These are phyloP conservation scores for Hymenoscyphus repandus DNA, from an alignment of 2,329 filamentous ascomycete species.

Conservation along the genomic window DNA sequence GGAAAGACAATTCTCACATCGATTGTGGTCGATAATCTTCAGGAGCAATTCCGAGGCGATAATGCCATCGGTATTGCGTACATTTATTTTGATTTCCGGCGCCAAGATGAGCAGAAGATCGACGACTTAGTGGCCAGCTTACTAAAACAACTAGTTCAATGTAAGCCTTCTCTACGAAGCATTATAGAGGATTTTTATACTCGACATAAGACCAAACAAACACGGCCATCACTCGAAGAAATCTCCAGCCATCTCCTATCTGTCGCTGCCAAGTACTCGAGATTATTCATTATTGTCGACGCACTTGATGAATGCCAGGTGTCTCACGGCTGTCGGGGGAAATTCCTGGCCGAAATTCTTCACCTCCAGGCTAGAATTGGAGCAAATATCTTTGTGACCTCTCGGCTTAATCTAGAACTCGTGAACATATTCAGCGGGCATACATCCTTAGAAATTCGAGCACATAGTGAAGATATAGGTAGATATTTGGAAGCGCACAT, in stretches of 20 bases:
- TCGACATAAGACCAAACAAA: constrained; percentile 17
- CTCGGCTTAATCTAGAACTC: constrained; percentile 27
- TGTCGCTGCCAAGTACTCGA: constrained; percentile 20
- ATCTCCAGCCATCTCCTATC: constrained; percentile 17
- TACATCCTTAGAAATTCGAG: neutral
- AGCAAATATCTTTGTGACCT: constrained; percentile 30
- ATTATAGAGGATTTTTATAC: constrained; percentile 23
- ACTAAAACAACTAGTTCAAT: constrained; percentile 29
- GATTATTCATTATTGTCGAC: constrained; percentile 14
- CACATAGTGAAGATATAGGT: neutral
- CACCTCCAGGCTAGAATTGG: constrained; percentile 13
- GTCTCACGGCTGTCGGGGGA: constrained; percentile 3
- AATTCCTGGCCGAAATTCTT: constrained; percentile 30
- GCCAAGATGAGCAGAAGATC: constrained; percentile 22
- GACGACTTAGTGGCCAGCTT: constrained; percentile 26
- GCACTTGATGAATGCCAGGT: constrained; percentile 15
- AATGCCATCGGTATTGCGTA: no score
- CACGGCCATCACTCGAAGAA: constrained; percentile 22
- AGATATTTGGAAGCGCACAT: neutral
- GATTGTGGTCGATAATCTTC: constrained; percentile 36
- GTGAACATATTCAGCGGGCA: no score
- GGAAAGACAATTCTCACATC: no score
- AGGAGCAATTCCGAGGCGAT: constrained; percentile 17
- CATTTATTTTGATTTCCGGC: constrained; percentile 23
- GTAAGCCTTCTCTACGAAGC: constrained; percentile 8